Conservation (phyloP, 2,329 filamentous ascomycete species). For the Stenocarpella maydis region DNA sequence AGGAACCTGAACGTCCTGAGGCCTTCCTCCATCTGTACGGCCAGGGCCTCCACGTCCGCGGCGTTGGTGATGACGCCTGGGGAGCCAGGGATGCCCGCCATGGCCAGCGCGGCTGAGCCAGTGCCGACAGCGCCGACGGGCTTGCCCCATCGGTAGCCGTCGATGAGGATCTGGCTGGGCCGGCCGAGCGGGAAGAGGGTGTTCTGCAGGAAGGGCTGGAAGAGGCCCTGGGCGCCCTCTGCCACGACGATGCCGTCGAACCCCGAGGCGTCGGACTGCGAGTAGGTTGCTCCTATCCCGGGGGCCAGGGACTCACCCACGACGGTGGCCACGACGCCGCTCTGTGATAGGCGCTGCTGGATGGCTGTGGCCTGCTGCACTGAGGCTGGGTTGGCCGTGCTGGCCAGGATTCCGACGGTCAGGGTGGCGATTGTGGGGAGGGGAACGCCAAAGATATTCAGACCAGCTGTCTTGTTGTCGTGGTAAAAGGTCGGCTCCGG, state of each 20-base stretch:
- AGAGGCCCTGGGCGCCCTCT: slow-evolving; percentile 61
- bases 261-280: slow-evolving; percentile 66
- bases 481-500: slow-evolving; percentile 74
- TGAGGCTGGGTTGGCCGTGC: slow-evolving; percentile 49
- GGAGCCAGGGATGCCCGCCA: slow-evolving; percentile 53
- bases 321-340: slow-evolving; percentile 65
- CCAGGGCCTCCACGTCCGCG: slow-evolving; percentile 49
- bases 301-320: slow-evolving; percentile 65
- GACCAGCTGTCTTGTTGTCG: slow-evolving; percentile 68
- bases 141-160: slow-evolving; percentile 75
- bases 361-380: slow-evolving; percentile 59
- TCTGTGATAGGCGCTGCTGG: slow-evolving; percentile 54
- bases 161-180: slow-evolving; percentile 68
- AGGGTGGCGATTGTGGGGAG: slow-evolving; percentile 69
- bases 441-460: slow-evolving; percentile 66
- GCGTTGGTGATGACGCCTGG: slow-evolving; percentile 51
- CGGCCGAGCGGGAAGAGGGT: slow-evolving; percentile 70
- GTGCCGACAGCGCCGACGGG: slow-evolving; percentile 68
- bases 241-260: slow-evolving; percentile 72
- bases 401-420: slow-evolving; percentile 69
- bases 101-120: slow-evolving; percentile 47
- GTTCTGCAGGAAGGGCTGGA: slow-evolving; percentile 53
- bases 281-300: slow-evolving; percentile 71
- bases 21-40: slow-evolving; percentile 61
- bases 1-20: slow-evolving; percentile 72